Conservation (phyloP, 1,284 basidiomycete species). For the Malassezia caprae region DNA sequence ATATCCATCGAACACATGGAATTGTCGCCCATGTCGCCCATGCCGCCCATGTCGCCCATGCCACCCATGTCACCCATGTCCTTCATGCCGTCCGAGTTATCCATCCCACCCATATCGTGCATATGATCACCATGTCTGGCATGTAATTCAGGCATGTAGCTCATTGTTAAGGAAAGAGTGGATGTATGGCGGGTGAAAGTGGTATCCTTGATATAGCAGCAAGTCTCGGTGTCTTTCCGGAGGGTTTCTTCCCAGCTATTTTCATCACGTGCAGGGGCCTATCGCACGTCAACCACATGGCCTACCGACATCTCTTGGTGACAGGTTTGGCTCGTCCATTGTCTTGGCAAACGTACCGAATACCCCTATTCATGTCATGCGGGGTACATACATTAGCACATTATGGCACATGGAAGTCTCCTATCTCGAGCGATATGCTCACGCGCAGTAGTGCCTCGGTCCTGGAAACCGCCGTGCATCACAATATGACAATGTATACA, state of each 20-base stretch:
- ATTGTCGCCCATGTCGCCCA: background rate
- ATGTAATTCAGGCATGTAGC: background rate
- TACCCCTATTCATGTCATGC: background rate
- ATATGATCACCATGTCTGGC: background rate
- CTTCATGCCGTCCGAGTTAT: too few relatives aligned
- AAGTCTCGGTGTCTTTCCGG: background rate
- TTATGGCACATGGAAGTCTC: constrained; percentile 53
- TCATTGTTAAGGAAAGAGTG: background rate
- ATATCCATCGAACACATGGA: constrained; percentile 1
- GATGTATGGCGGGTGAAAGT: too few relatives aligned
- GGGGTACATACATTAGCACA: constrained; percentile 19
- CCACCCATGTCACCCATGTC: constrained; percentile 2
- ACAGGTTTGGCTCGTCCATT: background rate
- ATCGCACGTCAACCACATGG: background rate
- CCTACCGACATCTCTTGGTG: background rate
- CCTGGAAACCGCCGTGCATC: constrained; percentile 11
- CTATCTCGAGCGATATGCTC: constrained; percentile 55
- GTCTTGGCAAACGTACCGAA: background rate
- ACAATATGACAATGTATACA: constrained; percentile 7
- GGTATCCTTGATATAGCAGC: background rate
- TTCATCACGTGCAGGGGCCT: background rate
- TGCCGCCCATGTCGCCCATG: constrained; percentile 12
- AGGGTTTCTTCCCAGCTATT: background rate
- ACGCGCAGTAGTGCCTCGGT: constrained; percentile 50
- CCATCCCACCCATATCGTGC: background rate